Conservation (phyloP, 352 stramenopile species). For the Phytophthora syringae region DNA sequence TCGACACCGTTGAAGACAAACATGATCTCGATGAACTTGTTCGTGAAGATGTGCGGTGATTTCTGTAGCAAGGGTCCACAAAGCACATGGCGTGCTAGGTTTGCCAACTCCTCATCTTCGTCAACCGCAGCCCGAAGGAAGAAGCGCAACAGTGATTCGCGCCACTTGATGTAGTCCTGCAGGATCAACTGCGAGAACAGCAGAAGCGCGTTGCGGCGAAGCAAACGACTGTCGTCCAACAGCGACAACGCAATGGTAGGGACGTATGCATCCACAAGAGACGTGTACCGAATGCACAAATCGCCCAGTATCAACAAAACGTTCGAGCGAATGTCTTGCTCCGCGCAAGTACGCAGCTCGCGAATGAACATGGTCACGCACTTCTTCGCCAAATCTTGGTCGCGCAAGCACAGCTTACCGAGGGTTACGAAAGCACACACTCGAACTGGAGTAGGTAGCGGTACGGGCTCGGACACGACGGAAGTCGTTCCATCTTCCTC, state of each 20-base stretch:
- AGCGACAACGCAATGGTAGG: conserved; percentile 95
- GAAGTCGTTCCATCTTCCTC: conserved; percentile 27
- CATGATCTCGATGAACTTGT: conserved; percentile 97
- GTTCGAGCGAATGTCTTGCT: conserved; percentile 95
- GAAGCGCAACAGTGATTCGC: conserved; percentile 94
- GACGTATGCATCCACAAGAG: conserved; percentile 96
- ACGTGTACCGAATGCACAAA: conserved; percentile 96
- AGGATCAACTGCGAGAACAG: conserved; percentile 96
- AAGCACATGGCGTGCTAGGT: conserved; percentile 94
- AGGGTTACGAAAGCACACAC: conserved; percentile 95
- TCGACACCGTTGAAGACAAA: conserved; percentile 95
- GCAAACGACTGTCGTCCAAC: conserved; percentile 81
- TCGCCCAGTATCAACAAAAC: conserved; percentile 96
- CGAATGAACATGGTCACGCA: conserved; percentile 96
- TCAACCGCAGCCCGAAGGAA: conserved; percentile 96
- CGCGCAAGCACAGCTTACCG: conserved; percentile 96
- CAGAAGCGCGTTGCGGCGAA: conserved; percentile 95
- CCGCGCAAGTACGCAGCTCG: conserved; percentile 86
- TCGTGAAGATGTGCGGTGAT: conserved; percentile 94
- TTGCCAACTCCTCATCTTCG: conserved; percentile 91
- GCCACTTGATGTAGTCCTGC: conserved; percentile 99
- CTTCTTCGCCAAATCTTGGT: conserved; percentile 93
- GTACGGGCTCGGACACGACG: conserved; percentile 20
- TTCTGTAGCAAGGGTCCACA: conserved; percentile 92
- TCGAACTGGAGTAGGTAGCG: conserved; percentile 82